These are phyloP conservation scores for Talaromyces wortmannii DNA, from an alignment of 495 filamentous ascomycete genomes.

Conservation along the genomic window DNA sequence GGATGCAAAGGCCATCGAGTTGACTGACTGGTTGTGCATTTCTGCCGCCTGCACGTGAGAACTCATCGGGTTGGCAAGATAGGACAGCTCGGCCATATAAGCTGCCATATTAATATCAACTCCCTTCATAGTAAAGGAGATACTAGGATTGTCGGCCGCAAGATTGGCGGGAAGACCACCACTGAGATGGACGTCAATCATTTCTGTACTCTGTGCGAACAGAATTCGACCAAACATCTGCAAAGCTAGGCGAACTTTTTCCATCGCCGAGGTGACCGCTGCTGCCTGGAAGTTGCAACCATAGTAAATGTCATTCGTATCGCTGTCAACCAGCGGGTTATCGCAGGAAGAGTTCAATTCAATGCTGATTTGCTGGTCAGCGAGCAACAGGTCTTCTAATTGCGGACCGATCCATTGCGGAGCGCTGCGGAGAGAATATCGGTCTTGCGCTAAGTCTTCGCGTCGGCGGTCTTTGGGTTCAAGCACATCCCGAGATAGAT, in stretches of 20 bases:
- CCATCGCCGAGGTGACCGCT: constrained; percentile 52
- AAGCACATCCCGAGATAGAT: constrained; percentile 10
- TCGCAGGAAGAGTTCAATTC: constrained; percentile 59
- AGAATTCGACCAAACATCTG: constrained; percentile 54
- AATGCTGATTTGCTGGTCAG: constrained; percentile 44
- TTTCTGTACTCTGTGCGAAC: constrained; percentile 49
- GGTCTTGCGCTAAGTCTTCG: constrained; percentile 43
- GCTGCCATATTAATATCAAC: constrained; percentile 56
- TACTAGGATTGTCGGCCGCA: constrained; percentile 43
- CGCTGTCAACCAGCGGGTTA: constrained; percentile 50
- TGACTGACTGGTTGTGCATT: constrained; percentile 54
- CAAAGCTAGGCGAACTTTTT: constrained; percentile 45
- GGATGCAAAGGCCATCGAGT: constrained; percentile 52
- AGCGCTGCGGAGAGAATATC: constrained; percentile 53
- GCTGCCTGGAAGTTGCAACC: constrained; percentile 57
- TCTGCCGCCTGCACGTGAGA: constrained; percentile 53
- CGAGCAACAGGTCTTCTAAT: constrained; percentile 50
- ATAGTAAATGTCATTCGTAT: constrained; percentile 14
- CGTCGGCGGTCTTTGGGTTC: not conserved
- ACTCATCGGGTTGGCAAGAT: constrained; percentile 48
- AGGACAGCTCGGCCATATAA: constrained; percentile 49
- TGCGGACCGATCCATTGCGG: constrained; percentile 59
- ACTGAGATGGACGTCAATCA: constrained; percentile 46
- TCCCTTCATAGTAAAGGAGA: constrained; percentile 47
- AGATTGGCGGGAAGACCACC: constrained; percentile 53